Percentiles rank a stretch among this genome's conserved stretches.
Evolutionary conservation across 192 early-diverging fungal species (phyloP).

Genomic region (Linnemannia schmuckeri): DNA sequence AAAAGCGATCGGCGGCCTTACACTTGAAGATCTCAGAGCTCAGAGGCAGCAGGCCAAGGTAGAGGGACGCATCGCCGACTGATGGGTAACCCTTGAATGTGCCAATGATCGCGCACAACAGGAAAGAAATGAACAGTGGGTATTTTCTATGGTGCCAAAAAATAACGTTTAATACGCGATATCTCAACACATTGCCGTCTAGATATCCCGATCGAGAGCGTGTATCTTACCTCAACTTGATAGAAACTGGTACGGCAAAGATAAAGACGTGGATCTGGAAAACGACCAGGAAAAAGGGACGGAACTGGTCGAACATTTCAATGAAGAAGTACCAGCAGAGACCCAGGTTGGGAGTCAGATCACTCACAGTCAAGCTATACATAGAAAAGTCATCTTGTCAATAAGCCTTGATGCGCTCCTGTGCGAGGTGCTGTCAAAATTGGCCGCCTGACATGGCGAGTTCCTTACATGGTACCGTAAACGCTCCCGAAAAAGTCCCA

Average conservation of each 20-base stretch:
- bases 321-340: conserved; percentile 99
- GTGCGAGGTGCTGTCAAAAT: conserved; percentile 5
- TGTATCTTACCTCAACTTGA: conserved; percentile 77
- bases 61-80: conserved; percentile 87
- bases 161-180: not conserved
- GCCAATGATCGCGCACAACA: conserved; percentile 82
- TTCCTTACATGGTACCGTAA: conserved; percentile 80
- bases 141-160: conserved; percentile 65
- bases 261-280: conserved; percentile 96
- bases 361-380: conserved; percentile 77
- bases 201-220: not conserved
- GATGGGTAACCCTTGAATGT: conserved; percentile 96
- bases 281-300: conserved; percentile 91
- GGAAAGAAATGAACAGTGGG: conserved; percentile 81
- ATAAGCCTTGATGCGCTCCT: not conserved
- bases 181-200: not conserved
- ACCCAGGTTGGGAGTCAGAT: conserved; percentile 97
- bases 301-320: conserved; percentile 99
- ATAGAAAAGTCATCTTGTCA: not conserved
- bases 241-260: conserved; percentile 87
- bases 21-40: conserved; percentile 92
- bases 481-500: conserved; percentile 77
- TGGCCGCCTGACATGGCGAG: not conserved
- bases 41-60: conserved; percentile 83
- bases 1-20: conserved; percentile 47